phyloP scores from a whole-genome alignment of 805 yeast genomes.

The Candida coleopterorum region DNA sequence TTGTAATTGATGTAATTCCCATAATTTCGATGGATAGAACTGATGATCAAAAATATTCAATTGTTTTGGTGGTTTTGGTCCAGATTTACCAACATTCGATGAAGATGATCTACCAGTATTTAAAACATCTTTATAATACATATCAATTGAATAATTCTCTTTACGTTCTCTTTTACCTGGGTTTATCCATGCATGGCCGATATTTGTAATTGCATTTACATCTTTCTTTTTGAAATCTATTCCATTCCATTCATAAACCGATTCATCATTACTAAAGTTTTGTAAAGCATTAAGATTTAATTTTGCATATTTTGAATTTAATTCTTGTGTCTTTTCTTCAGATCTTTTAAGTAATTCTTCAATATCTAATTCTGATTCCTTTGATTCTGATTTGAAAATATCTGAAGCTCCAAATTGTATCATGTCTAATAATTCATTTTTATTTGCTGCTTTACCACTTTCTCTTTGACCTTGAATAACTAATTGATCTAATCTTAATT shows the following conservation, averaged over 20 bases:
- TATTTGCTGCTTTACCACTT: constrained; percentile 42
- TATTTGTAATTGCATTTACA: constrained; percentile 43
- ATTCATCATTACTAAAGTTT: constrained; percentile 61
- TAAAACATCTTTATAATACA: constrained; percentile 77
- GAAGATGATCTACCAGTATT: constrained; percentile 54
- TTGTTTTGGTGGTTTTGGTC: constrained; percentile 83
- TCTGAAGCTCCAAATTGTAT: constrained; percentile 80
- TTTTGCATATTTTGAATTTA: constrained; percentile 59
- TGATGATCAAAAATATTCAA: constrained; percentile 84
- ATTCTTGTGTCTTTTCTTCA: constrained; percentile 57
- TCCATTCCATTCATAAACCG: constrained; percentile 86
- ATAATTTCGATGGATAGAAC: constrained; percentile 73
- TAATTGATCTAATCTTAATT: constrained; percentile 71
- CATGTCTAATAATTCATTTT: constrained; percentile 74
- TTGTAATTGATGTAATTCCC: constrained; percentile 76
- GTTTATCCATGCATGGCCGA: constrained; percentile 67
- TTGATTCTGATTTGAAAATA: constrained; percentile 41
- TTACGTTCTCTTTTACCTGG: constrained; percentile 83
- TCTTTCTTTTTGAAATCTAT: constrained; percentile 70
- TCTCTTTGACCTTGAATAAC: constrained; percentile 75
- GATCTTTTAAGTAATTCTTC: constrained; percentile 58
- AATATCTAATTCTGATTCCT: constrained; percentile 50
- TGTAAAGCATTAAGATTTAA: constrained; percentile 75
- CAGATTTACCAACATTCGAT: constrained; percentile 37
- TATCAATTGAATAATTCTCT: constrained; percentile 82